Evolutionary conservation across 169 alveolate species (phyloP).

Genomic region (Cryptosporidium felis): DNA sequence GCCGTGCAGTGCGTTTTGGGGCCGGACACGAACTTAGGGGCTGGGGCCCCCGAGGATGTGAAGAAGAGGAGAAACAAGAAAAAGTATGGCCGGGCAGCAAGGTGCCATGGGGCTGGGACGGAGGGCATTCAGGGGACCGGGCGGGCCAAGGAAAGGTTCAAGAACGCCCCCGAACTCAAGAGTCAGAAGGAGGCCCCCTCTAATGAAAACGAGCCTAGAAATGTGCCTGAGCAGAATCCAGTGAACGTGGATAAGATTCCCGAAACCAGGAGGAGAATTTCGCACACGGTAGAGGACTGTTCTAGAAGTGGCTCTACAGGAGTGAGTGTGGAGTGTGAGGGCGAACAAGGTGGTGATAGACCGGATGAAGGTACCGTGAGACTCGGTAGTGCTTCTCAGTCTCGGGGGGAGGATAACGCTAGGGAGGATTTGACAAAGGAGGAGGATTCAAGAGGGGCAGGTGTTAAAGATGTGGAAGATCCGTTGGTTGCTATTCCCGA

Average conservation of each 20-base stretch:
- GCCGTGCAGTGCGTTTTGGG: too few species aligned
- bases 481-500: background rate
- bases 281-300: background rate
- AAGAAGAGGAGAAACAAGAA: background rate
- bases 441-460: background rate
- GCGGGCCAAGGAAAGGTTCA: background rate
- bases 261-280: background rate
- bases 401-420: background rate
- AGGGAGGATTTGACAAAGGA: background rate
- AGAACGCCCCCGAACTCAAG: background rate
- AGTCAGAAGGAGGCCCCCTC: background rate
- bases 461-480: background rate
- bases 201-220: slow-evolving; percentile 3
- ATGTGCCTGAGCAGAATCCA: background rate
- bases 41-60: too few species aligned
- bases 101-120: background rate
- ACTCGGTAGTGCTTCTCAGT: background rate
- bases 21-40: too few species aligned
- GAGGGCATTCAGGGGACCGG: background rate
- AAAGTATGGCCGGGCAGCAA: background rate
- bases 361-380: background rate
- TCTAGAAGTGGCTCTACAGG: background rate
- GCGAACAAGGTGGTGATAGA: background rate
- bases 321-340: too few species aligned
- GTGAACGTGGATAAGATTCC: background rate